Evolutionary conservation across 1,284 basidiomycete genomes (phyloP).

Genomic region (Calocybe gambosa): DNA sequence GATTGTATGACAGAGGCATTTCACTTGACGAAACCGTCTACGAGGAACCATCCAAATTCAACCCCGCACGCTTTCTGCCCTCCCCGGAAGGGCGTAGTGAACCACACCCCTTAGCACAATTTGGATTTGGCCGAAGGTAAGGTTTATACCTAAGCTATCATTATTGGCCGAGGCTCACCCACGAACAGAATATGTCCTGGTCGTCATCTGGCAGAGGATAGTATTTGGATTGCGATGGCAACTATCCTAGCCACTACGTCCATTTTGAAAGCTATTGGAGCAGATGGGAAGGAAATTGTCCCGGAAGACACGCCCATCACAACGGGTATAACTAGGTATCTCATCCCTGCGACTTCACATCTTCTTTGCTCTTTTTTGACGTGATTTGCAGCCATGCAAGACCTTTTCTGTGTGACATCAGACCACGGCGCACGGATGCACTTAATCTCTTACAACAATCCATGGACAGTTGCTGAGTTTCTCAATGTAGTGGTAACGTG

Average conservation of each 20-base stretch:
- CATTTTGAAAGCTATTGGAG: slow-evolving; percentile 8
- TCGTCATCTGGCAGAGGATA: slow-evolving; percentile 13
- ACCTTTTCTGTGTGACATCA: not conserved
- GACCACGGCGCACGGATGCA: not conserved
- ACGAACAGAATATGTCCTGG: slow-evolving; percentile 12
- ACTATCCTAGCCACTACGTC: slow-evolving; percentile 12
- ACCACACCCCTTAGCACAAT: not conserved
- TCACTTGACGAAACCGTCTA: not conserved
- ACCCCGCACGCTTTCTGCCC: not conserved
- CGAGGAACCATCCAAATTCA: slow-evolving; percentile 6
- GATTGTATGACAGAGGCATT: not conserved
- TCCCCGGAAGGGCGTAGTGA: not conserved
- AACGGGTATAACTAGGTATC: slow-evolving; percentile 7
- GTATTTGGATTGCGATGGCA: slow-evolving; percentile 16
- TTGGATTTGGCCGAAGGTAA: slow-evolving; percentile 6
- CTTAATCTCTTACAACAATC: not conserved
- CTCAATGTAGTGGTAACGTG: too few relatives aligned
- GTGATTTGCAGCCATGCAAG: not conserved
- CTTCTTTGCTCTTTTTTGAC: not conserved
- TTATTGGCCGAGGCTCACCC: not conserved
- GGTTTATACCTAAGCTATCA: not conserved
- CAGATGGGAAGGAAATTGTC: slow-evolving; percentile 11
- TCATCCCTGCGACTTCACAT: not conserved
- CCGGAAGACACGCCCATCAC: slow-evolving; percentile 5
- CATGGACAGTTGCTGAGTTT: not conserved